Conservation (phyloP, 495 filamentous ascomycete species). For the Hypoxylon intermedium region DNA sequence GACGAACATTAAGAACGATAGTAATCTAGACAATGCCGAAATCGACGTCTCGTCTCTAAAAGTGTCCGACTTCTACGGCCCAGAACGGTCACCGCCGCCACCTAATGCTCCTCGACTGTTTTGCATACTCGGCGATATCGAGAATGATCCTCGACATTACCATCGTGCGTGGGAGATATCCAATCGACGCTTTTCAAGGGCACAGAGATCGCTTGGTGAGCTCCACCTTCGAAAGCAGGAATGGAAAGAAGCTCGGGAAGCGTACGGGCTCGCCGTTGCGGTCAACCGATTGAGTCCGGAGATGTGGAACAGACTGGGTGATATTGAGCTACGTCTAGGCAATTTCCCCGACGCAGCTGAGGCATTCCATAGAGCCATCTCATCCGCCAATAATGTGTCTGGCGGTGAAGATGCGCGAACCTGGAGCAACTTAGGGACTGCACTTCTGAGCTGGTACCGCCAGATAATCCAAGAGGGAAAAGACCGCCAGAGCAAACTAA, state of each 20-base stretch:
- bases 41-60: conserved; percentile 58
- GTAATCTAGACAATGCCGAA: conserved; percentile 60
- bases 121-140: conserved; percentile 93
- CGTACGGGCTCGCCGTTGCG: conserved; percentile 76
- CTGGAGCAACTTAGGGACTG: conserved; percentile 92
- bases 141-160: conserved; percentile 74
- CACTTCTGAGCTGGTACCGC: conserved; percentile 61
- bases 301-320: conserved; percentile 89
- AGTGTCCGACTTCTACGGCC: conserved; percentile 61
- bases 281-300: conserved; percentile 81
- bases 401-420: conserved; percentile 90
- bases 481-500: conserved; percentile 29
- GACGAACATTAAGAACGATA: conserved; percentile 26
- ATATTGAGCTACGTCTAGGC: conserved; percentile 78
- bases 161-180: conserved; percentile 90
- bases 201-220: conserved; percentile 85
- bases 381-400: conserved; percentile 57
- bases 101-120: conserved; percentile 85
- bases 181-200: conserved; percentile 77
- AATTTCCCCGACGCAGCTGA: conserved; percentile 83
- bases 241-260: conserved; percentile 72
- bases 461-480: conserved; percentile 52
- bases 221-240: conserved; percentile 70
- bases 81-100: conserved; percentile 72
- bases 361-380: conserved; percentile 79